These are phyloP conservation scores for Powellomyces hirtus DNA, from an alignment of 192 early-diverging fungal genomes.

Conservation along the genomic window DNA sequence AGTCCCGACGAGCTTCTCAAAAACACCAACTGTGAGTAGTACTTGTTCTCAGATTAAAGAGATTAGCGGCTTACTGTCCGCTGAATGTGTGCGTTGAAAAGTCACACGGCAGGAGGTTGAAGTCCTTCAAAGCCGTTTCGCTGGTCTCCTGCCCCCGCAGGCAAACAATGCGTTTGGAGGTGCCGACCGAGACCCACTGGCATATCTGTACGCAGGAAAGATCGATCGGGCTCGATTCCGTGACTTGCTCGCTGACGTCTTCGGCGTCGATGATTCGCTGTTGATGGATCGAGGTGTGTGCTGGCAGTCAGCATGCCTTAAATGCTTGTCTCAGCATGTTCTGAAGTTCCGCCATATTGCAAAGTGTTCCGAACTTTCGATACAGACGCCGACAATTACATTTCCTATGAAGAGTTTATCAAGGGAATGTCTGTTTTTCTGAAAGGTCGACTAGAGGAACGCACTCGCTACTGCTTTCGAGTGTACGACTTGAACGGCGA, in stretches of 20 bases:
- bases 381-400: slow-evolving; percentile 59
- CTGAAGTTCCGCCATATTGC: no score
- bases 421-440: slow-evolving; percentile 58
- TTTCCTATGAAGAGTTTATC: slow-evolving; percentile 55
- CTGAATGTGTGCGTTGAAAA: no score
- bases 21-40: slow-evolving; percentile 16
- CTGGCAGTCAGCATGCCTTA: no score
- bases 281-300: slow-evolving; percentile 58
- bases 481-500: slow-evolving; percentile 65
- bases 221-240: slow-evolving; percentile 57
- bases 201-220: slow-evolving; percentile 40
- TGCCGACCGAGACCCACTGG: slow-evolving; percentile 21
- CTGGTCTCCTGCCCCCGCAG: slow-evolving; percentile 28
- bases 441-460: slow-evolving; percentile 52
- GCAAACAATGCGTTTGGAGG: slow-evolving; percentile 1
- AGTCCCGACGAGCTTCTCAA: slow-evolving; percentile 4
- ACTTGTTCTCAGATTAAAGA: no score
- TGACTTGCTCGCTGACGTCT: slow-evolving; percentile 56
- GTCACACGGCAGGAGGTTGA: slow-evolving; percentile 51
- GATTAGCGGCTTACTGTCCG: no score
- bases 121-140: slow-evolving; percentile 38
- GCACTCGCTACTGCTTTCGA: slow-evolving; percentile 56
- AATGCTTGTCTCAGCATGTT: no score
- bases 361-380: slow-evolving; percentile 63
- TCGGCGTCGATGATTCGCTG: slow-evolving; percentile 60